These are phyloP conservation scores for Guyanaporus albipodus DNA, from an alignment of 768 basidiomycete species.

Conservation along the genomic window DNA sequence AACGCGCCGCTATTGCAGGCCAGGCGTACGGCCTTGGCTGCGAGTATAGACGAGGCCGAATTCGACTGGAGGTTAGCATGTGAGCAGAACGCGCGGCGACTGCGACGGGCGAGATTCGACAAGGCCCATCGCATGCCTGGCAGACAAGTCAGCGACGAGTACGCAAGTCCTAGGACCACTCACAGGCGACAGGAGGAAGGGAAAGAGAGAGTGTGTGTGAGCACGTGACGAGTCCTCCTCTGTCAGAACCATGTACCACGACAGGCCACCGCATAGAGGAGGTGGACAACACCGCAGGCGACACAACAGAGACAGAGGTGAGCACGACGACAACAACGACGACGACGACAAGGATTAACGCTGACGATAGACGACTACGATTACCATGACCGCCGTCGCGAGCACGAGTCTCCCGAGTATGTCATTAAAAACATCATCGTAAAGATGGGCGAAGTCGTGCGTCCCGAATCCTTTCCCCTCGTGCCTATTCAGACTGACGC, in stretches of 20 bases:
- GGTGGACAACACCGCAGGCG: slow-evolving; percentile 47
- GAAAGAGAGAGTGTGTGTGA: background rate
- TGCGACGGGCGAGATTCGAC: slow-evolving; percentile 48
- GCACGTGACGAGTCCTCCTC: slow-evolving; percentile 21
- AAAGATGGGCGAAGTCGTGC: slow-evolving; percentile 78
- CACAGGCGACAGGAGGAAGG: background rate
- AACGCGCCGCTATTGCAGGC: slow-evolving; percentile 41
- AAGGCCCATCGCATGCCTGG: slow-evolving; percentile 52
- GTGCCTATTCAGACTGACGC: background rate
- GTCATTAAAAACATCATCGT: slow-evolving; percentile 63
- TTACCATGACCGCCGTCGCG: slow-evolving; percentile 58
- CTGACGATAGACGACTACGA: slow-evolving; percentile 53
- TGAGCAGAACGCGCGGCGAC: slow-evolving; percentile 17
- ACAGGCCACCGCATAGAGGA: slow-evolving; percentile 44
- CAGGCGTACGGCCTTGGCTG: slow-evolving; percentile 50
- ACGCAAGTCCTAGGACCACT: no score
- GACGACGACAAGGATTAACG: background rate
- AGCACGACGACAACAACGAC: slow-evolving; percentile 25
- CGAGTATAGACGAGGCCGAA: slow-evolving; percentile 29
- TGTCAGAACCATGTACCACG: slow-evolving; percentile 58
- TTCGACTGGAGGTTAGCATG: no score
- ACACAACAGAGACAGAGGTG: slow-evolving; percentile 47
- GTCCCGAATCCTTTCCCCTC: slow-evolving; percentile 25
- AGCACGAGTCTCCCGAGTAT: slow-evolving; percentile 71
- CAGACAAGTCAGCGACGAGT: background rate